Evolutionary conservation across 2,329 filamentous ascomycete genomes (phyloP), one percentile per base, ranked within the genome.

Genomic region (Zopfia rhizophila): DNA sequence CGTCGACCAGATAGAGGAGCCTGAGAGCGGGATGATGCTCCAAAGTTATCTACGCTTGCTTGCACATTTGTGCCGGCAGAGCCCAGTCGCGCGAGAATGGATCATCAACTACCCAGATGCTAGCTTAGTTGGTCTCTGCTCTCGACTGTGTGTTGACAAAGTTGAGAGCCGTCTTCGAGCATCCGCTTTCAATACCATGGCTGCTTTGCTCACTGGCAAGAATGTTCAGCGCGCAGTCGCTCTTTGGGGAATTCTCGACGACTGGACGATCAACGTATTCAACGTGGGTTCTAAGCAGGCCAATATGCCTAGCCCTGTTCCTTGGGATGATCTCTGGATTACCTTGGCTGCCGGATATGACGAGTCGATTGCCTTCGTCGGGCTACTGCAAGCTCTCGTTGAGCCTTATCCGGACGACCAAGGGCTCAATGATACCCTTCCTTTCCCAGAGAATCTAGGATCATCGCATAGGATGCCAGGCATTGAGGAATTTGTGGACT

Each of bases 1-100:
- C 36, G 65, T 65, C n/a, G 72, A 72, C 27, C 73, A 74, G 43
- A 85, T 90, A 49, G 91, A 96, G 19, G 93, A 97, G 66, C 90
- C 91, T 3, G 95, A 99, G 70, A 95, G 90, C 28, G 87, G 88
- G n/a, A 89, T 96, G 73, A 97, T 99, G 90, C 80, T 99, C 19
- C 91, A 97, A 66, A 93, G 91, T 59, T 97, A 97, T 68, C 79
- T 99, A 39, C 86, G 93, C 21, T 81, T 99, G 4, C 89, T 96
- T 60, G 85, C 90, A 3, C 91, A 95, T 69, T 78, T 99, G 7
- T 87, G 88, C 51, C 80, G 82, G 16, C 85, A 93, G 65, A 96
- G 90, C 63, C 78, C 82, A 47, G 76, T 79, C 14, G 88, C 91
- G 1, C 83, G 93, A 37, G 75, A 82, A 23, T 96, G 88, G 78